phyloP scores from a whole-genome alignment of 2,329 filamentous ascomycete species.

The Bertia moriformis region DNA sequence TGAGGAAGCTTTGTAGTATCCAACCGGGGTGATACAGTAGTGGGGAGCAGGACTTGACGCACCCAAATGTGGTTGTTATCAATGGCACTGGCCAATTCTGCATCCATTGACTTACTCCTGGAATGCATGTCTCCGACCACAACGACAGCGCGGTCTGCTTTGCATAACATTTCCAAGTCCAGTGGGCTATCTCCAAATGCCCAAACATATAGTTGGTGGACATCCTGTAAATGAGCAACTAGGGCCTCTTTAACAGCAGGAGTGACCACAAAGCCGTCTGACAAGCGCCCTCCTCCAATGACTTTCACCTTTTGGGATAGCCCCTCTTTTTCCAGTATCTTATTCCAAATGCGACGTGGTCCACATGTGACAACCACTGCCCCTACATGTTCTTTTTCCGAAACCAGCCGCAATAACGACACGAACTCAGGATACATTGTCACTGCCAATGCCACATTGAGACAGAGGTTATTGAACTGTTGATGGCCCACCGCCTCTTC shows the following conservation, averaged over 20 bases:
- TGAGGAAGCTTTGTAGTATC: slow-evolving; percentile 24
- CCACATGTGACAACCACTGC: slow-evolving; percentile 36
- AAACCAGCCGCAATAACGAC: slow-evolving; percentile 25
- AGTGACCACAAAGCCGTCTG: slow-evolving; percentile 33
- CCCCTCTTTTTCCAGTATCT: slow-evolving; percentile 26
- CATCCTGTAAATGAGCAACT: slow-evolving; percentile 21
- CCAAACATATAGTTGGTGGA: slow-evolving; percentile 23
- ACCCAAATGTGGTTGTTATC: slow-evolving; percentile 21
- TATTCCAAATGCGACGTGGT: slow-evolving; percentile 35
- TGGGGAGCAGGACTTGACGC: slow-evolving; percentile 30
- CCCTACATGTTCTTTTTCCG: no score
- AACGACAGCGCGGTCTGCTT: slow-evolving; percentile 36
- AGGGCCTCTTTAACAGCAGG: slow-evolving; percentile 30
- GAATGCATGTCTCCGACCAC: slow-evolving; percentile 30
- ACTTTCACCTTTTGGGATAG: slow-evolving; percentile 27
- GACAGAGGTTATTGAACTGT: slow-evolving; percentile 28
- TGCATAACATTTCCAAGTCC: slow-evolving; percentile 39
- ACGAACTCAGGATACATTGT: slow-evolving; percentile 31
- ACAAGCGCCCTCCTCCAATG: slow-evolving; percentile 33
- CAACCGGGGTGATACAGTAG: slow-evolving; percentile 20
- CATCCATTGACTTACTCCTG: slow-evolving; percentile 38
- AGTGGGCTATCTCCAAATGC: slow-evolving; percentile 47
- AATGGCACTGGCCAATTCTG: slow-evolving; percentile 24
- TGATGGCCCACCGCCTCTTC: slow-evolving; percentile 23
- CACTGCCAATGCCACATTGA: slow-evolving; percentile 22